Evolutionary conservation across 23 red algal species (phyloP), one percentile per base, ranked within the genome.

Genomic region (Gracilaria caudata): DNA sequence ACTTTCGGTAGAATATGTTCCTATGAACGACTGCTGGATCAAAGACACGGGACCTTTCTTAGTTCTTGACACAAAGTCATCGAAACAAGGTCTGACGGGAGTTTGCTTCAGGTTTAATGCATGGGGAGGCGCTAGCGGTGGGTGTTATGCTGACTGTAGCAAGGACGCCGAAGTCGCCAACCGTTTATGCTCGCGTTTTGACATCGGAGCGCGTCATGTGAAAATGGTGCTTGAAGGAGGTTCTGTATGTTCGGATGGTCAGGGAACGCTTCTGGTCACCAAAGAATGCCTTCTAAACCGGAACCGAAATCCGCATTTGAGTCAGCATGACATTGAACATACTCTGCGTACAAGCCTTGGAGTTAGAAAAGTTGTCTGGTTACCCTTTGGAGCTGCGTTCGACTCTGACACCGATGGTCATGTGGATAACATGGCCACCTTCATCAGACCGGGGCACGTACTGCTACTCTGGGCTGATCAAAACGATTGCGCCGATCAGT

Each of bases 1-100:
- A 3, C 21, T 86, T 4, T 26, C 37, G 1, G 81, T 95, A 44
- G 79, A 78, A 4, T 36, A 78, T 16, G 77, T 95, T 36, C 68
- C 81, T 16, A 79, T 95, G 75, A 64, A 95, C 65, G 93, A 95
- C 53, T 95, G 93, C 33, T 95, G 93, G 93, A 41, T 95, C 9
- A 41, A 86, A 32, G 93, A 95, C 43, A 91, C 93, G 7, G 86
- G 71, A 13, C 85, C 93, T 12, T 30, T 95, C 16, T 78, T 95
- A 51, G 9, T 60, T 37, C 6, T 24, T 5, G 23, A 45, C 21
- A 21, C 7, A 21, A 24, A 45, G n/a, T 32, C n/a, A 1, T 14
- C 37, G 25, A 29, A 10, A 3, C 19, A 24, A 1, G 10, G 14
- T 19, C 45, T 36, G 7, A 33, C 47, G 25, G 93, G 77, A 8